Base-by-base conservation (phyloP, 306 rosid genomes). In the Nissolia schottii region DNA sequence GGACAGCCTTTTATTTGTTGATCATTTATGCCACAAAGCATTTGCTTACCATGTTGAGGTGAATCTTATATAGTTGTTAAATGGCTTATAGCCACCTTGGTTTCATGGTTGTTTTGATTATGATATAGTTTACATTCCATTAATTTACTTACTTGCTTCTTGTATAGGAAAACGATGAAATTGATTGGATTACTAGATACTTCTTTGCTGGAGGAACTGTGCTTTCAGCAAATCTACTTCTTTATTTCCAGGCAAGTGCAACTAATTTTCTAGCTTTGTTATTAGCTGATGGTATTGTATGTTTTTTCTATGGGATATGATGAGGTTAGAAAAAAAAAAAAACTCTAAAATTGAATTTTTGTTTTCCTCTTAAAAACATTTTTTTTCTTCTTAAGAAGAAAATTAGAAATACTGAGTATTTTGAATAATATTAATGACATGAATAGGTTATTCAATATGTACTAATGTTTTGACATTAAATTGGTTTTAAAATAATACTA, bases 31-130 rank as follows among this genome's bases (percentile, higher is more conserved):
- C 79, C 97, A 93, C 63, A 89, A 89, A 79, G 57, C 82, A 55
- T 83, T 91, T 85, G 97, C 98, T 70, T 93, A 91, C 75, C 97
- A 93, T 81, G 91, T 83, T 81, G 97, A 93, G 98, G 98, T 93
- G 67, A 56, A 68, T 48, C 49, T 43, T 50, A 27, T 75, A 49
- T 54, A 10, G 18, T 11, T 16, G 46, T 22, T 58, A 18, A 45
- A 24, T 19, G 20, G 40, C 14, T 45, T 66, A n/a, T n/a, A 34
- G 66, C 14, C 72, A 41, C 74, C 35, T 20, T 54, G 40, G 29
- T 53, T 70, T 70, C 40, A 54, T 59, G 58, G 62, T 16, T 70
- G 31, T 43, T 71, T 51, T 57, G 16, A 24, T 63, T 32, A n/a
- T 46, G 45, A 66, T 66, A n/a, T n/a, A n/a, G n/a, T n/a, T 15